These are phyloP conservation scores for Knufia fluminis DNA, from an alignment of 2,329 filamentous ascomycete species.

Conservation along the genomic window DNA sequence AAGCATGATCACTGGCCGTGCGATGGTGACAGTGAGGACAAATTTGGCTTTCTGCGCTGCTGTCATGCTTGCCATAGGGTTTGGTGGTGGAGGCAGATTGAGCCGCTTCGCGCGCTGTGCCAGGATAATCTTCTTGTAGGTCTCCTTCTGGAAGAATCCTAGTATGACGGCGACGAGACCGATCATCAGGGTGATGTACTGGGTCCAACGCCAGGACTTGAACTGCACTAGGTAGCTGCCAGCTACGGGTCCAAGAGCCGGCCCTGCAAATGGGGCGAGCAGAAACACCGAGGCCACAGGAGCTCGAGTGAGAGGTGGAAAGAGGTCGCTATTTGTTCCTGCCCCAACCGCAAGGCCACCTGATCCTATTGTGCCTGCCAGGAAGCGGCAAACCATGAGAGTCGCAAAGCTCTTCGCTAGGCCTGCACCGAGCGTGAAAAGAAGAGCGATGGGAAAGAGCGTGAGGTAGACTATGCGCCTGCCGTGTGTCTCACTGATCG, in stretches of 20 bases:
- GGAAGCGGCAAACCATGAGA: conserved; percentile 63
- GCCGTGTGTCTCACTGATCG: conserved; percentile 62
- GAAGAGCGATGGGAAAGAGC: conserved; percentile 54
- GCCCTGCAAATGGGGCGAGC: conserved; percentile 57
- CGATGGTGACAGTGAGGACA: conserved; percentile 30
- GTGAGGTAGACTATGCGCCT: conserved; percentile 61
- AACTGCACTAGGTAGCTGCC: conserved; percentile 58
- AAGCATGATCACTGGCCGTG: conserved; percentile 54
- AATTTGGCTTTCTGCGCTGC: conserved; percentile 47
- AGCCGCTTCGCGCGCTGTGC: conserved; percentile 42
- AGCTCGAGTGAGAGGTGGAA: conserved; percentile 42
- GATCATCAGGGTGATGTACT: conserved; percentile 58
- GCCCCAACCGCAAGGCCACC: conserved; percentile 60
- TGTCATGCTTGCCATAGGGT: conserved; percentile 53
- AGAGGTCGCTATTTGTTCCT: conserved; percentile 58
- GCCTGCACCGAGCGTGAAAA: conserved; percentile 36
- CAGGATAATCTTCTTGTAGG: conserved; percentile 62
- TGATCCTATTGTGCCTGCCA: conserved; percentile 63
- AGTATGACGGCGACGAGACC: conserved; percentile 52
- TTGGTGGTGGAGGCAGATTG: conserved; percentile 54
- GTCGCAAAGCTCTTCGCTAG: conserved; percentile 56
- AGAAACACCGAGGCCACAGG: conserved; percentile 46
- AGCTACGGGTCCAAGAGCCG: conserved; percentile 58
- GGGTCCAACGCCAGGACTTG: conserved; percentile 64
- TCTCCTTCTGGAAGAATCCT: conserved; percentile 52